A percentile compares a stretch with the other conserved stretches of the same genome.
Conservation (phyloP, 768 basidiomycete genomes). For the Agaricus blazei region DNA sequence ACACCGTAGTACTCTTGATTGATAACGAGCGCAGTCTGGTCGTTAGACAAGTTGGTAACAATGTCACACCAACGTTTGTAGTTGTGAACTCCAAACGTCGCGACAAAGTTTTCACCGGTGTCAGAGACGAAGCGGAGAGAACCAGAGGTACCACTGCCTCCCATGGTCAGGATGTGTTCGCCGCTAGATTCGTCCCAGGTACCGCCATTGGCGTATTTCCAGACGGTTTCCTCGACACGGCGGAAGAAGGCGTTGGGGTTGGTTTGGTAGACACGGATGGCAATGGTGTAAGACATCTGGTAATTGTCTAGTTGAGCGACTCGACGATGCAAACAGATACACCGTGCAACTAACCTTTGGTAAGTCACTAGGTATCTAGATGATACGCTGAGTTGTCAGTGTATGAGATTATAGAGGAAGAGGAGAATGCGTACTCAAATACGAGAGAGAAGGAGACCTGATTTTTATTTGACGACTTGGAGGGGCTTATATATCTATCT, state of each 20-base stretch:
- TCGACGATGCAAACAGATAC: too few relatives aligned
- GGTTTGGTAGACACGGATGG: background rate
- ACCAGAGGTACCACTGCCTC: background rate
- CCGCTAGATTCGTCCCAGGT: background rate
- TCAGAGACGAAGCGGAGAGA: background rate
- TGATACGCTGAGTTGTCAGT: too few relatives aligned
- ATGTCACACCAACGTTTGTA: background rate
- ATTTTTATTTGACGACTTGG: too few relatives aligned
- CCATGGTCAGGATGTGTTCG: background rate
- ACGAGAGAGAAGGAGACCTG: too few relatives aligned
- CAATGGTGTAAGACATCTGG: background rate
- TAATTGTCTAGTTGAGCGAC: too few relatives aligned
- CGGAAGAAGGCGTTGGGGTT: background rate
- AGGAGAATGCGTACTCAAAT: too few relatives aligned
- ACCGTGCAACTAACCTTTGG: too few relatives aligned
- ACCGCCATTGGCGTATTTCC: background rate
- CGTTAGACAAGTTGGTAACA: background rate
- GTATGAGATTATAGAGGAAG: too few relatives aligned
- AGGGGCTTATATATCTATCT: too few relatives aligned
- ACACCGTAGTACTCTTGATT: background rate
- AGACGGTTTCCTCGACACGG: background rate
- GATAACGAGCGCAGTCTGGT: background rate
- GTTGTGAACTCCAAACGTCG: background rate
- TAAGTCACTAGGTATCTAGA: too few relatives aligned
- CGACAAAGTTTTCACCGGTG: background rate